Percentiles rank a stretch among this genome's conserved stretches.
Evolutionary conservation across 163 green algal species (phyloP).

Genomic region (Prototheca wickerhamii): DNA sequence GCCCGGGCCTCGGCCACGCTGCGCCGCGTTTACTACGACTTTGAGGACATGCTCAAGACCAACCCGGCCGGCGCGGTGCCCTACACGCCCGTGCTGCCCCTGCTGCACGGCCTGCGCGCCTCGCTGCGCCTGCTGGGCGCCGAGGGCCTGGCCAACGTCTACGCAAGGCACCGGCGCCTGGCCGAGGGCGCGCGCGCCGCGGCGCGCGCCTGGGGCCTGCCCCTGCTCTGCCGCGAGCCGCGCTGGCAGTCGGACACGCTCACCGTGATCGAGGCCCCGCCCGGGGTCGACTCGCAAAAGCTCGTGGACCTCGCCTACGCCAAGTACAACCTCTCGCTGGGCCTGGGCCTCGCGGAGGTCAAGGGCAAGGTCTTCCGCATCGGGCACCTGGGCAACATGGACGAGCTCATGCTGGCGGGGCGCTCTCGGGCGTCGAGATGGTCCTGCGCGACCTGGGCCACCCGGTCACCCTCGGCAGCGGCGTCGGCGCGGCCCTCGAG

Average conservation of each 20-base stretch:
- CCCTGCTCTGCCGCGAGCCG: slow-evolving; percentile 81
- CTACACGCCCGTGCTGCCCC: slow-evolving; percentile 73
- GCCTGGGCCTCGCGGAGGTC: slow-evolving; percentile 56
- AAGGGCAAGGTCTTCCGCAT: slow-evolving; percentile 87
- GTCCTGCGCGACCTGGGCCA: slow-evolving; percentile 76
- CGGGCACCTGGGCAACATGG: slow-evolving; percentile 95
- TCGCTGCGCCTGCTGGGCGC: slow-evolving; percentile 59
- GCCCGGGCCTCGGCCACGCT: slow-evolving; percentile 62
- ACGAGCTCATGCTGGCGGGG: slow-evolving; percentile 90
- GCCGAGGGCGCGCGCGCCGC: slow-evolving; percentile 78
- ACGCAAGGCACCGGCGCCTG: slow-evolving; percentile 79
- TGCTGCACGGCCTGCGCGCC: slow-evolving; percentile 90
- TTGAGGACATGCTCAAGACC: slow-evolving; percentile 67
- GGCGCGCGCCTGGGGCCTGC: slow-evolving; percentile 83
- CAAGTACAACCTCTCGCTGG: slow-evolving; percentile 95
- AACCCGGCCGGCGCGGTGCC: slow-evolving; percentile 67
- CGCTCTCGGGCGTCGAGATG: slow-evolving; percentile 88
- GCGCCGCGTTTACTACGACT: slow-evolving; percentile 84
- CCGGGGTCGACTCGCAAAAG: slow-evolving; percentile 76
- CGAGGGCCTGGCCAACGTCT: slow-evolving; percentile 81
- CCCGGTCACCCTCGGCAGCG: slow-evolving; percentile 55
- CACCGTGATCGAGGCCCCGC: slow-evolving; percentile 84
- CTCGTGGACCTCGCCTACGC: slow-evolving; percentile 84
- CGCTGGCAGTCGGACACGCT: slow-evolving; percentile 86
- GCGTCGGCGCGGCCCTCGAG: slow-evolving; percentile 57